Evolutionary conservation across 1,284 basidiomycete genomes (phyloP), one percentile per base, ranked within the genome.

Genomic region (Puccinia polysora): DNA sequence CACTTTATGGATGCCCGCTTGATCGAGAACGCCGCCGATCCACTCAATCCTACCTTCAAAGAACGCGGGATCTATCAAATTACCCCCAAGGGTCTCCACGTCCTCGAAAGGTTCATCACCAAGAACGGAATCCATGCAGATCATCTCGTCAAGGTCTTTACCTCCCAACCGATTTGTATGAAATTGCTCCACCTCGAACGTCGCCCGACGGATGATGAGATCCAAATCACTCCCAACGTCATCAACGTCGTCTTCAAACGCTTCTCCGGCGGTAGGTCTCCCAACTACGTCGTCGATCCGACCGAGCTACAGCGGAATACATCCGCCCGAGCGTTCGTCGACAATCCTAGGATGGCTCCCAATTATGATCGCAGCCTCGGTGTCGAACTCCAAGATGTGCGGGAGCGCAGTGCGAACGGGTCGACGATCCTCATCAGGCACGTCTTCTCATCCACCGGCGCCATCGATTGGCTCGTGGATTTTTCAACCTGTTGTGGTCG

Each of bases 1-100:
- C 94, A 97, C 79, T 98, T 97, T 79, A 95, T 99, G 90, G 95
- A 98, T 76, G 94, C 95, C 63, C 89, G 93, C 74, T 85, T 98
- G 75, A 93, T 98, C 76, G 94, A 97, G 81, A 97, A 97, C 79
- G 94, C 93, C 14, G 88, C 90, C 20, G 96, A 98, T 81, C 87
- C 89, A 23, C 84, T 85, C 34, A 89, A 89, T 25, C 88, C 88
- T 77, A 84, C 89, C 53, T 98, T 98, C 88, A 97, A 97, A 82
- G 95, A 98, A 78, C 88, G 94, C 65, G 95, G 95, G 74, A 89
- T 97, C 73, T 99, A 93, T 82, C 85, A 90, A 78, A 85, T 97
- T 78, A 98, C 96, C 14, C 90, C 95, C 20, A 99, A 99, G 82
- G 96, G 96, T 70, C 86, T 98, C 64, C 96, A 99, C 79, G 91